Percentiles rank a stretch among this genome's conserved stretches.
These are phyloP conservation scores for Picochlorum sp. DNA, from an alignment of 139 green algal species.

Conservation along the genomic window DNA sequence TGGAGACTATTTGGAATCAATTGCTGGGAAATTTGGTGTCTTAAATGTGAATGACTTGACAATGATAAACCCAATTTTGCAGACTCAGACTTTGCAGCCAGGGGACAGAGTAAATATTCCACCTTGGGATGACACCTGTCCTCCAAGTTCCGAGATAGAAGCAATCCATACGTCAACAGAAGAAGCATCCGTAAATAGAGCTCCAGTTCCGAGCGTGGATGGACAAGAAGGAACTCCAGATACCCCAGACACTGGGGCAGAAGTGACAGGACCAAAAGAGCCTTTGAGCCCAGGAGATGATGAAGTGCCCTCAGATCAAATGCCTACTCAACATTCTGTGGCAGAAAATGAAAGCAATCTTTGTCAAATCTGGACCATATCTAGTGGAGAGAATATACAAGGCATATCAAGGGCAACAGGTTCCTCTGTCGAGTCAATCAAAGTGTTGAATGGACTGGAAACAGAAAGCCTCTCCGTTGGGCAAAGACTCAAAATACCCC, in stretches of 20 bases:
- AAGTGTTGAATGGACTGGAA: not conserved
- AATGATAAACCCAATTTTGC: constrained; percentile 12
- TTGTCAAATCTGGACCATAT: not conserved
- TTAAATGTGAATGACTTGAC: constrained; percentile 6
- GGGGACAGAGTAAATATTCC: constrained; percentile 20
- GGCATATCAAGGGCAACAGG: not conserved
- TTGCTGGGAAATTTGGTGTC: constrained; percentile 15
- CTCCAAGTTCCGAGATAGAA: not conserved
- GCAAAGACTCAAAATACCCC: constrained; percentile 4
- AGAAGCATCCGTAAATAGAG: not conserved
- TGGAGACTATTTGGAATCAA: constrained; percentile 9
- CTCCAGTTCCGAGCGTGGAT: not conserved
- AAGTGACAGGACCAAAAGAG: not conserved
- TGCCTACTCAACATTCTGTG: too few relatives aligned
- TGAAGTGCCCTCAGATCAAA: too few relatives aligned
- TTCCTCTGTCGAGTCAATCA: not conserved
- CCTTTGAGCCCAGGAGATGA: too few relatives aligned
- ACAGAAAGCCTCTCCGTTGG: not conserved
- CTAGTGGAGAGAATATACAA: not conserved
- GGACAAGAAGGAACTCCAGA: not conserved
- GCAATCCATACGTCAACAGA: not conserved
- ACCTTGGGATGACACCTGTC: constrained; percentile 16
- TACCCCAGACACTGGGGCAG: not conserved
- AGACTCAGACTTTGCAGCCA: not conserved
- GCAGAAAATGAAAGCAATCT: too few relatives aligned